phyloP scores from a whole-genome alignment of 805 yeast genomes.

The Cyberlindnera galapagoensis region DNA sequence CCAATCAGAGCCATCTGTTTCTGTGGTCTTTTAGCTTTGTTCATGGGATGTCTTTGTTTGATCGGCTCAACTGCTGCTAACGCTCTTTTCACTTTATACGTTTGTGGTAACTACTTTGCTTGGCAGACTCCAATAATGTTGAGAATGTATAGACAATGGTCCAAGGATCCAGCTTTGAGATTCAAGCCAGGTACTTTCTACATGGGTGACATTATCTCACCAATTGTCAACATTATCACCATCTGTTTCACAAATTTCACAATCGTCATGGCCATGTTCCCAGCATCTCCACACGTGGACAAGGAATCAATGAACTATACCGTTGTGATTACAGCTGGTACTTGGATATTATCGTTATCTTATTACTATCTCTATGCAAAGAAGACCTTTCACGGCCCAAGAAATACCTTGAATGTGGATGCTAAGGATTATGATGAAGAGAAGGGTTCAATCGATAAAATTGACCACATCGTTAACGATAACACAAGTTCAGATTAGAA shows the following conservation, averaged over 20 bases:
- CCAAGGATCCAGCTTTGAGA: slow-evolving; percentile 28
- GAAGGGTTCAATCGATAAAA: slow-evolving; percentile 1
- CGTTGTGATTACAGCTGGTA: slow-evolving; percentile 54
- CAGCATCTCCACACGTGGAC: slow-evolving; percentile 35
- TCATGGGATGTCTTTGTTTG: slow-evolving; percentile 51
- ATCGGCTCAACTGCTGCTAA: slow-evolving; percentile 55
- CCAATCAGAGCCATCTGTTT: slow-evolving; percentile 58
- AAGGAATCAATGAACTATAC: slow-evolving; percentile 58
- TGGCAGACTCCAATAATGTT: slow-evolving; percentile 57
- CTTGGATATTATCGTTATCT: slow-evolving; percentile 46
- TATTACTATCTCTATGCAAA: slow-evolving; percentile 50
- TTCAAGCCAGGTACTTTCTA: slow-evolving; percentile 60
- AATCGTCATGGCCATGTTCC: slow-evolving; percentile 55
- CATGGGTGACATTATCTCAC: slow-evolving; percentile 41
- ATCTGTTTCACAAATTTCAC: slow-evolving; percentile 42
- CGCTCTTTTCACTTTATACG: slow-evolving; percentile 61
- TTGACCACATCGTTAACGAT: slow-evolving; percentile 1
- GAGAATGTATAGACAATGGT: slow-evolving; percentile 33
- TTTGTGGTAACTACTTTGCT: slow-evolving; percentile 57
- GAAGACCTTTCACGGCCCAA: slow-evolving; percentile 53
- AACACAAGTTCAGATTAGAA: no score
- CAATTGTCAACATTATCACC: slow-evolving; percentile 38
- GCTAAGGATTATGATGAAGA: background rate
- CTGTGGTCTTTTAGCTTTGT: slow-evolving; percentile 41
- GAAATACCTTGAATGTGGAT: slow-evolving; percentile 5